Conservation (phyloP, 371 early-diverging fungal genomes). For the Dichotomocladium elegans region DNA sequence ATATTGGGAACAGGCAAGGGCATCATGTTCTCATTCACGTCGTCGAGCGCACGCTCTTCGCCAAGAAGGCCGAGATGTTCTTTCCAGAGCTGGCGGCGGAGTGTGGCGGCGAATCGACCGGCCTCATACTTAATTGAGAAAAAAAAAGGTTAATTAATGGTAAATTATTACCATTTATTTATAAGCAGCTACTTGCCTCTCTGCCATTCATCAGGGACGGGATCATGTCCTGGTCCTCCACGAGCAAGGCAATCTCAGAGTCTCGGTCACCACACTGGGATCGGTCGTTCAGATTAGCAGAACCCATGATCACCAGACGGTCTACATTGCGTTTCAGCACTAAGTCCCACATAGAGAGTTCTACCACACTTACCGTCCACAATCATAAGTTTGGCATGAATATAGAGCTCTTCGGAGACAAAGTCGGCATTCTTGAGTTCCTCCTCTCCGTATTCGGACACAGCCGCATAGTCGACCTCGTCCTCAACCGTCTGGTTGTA, state of each 20-base stretch:
- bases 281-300: constrained; percentile 91
- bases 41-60: constrained; percentile 36
- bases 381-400: constrained; percentile 91
- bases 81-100: constrained; percentile 76
- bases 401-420: constrained; percentile 85
- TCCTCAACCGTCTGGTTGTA: constrained; percentile 1
- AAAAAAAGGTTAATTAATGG: background rate
- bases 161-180: no score
- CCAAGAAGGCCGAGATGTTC: constrained; percentile 80
- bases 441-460: constrained; percentile 19
- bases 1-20: constrained; percentile 42
- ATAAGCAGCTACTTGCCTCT: constrained; percentile 50
- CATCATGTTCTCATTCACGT: constrained; percentile 46
- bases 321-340: no score
- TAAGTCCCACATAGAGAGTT: background rate
- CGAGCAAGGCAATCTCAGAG: constrained; percentile 82
- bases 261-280: constrained; percentile 88
- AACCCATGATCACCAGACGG: constrained; percentile 78
- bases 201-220: constrained; percentile 69
- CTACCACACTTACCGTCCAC: constrained; percentile 72
- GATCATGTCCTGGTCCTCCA: constrained; percentile 74
- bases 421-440: constrained; percentile 38
- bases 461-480: constrained; percentile 14
- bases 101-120: constrained; percentile 62
- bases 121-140: constrained; percentile 67